phyloP scores from a whole-genome alignment of 495 filamentous ascomycete species.

The Bacidia gigantensis region DNA sequence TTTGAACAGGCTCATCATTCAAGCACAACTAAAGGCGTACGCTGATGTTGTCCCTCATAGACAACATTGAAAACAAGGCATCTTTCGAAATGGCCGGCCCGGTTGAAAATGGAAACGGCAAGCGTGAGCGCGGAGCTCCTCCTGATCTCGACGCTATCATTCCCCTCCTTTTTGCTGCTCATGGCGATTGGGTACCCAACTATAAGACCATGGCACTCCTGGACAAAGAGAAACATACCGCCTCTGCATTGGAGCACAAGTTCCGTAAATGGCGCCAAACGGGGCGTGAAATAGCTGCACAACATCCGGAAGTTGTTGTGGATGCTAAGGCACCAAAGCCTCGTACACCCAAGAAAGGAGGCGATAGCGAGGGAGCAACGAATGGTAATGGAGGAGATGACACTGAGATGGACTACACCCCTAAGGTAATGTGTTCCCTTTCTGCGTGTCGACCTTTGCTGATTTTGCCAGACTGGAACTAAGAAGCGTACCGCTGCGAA shows the following conservation, averaged over 20 bases:
- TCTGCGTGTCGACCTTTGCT: no score
- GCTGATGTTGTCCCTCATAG: no score
- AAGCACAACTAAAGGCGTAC: no score
- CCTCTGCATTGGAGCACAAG: conserved; percentile 1
- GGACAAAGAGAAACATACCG: not conserved
- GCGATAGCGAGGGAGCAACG: not conserved
- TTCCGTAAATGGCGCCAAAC: conserved; percentile 6
- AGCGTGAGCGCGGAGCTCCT: not conserved
- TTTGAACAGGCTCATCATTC: no score
- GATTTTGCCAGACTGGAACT: not conserved
- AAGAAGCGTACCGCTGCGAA: not conserved
- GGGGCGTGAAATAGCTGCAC: not conserved
- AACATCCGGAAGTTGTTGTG: not conserved
- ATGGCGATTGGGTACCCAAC: not conserved
- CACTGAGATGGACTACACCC: no score
- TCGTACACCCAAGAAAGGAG: not conserved
- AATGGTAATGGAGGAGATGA: no score
- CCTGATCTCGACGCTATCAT: conserved; percentile 1
- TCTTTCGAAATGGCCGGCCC: not conserved
- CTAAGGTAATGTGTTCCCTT: not conserved
- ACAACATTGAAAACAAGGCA: not conserved
- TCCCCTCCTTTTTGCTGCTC: not conserved
- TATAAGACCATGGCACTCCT: conserved; percentile 1
- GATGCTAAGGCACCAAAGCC: not conserved
- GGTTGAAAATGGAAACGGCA: not conserved